Conservation (phyloP, 768 basidiomycete species). For the Amanita polypyramis region DNA sequence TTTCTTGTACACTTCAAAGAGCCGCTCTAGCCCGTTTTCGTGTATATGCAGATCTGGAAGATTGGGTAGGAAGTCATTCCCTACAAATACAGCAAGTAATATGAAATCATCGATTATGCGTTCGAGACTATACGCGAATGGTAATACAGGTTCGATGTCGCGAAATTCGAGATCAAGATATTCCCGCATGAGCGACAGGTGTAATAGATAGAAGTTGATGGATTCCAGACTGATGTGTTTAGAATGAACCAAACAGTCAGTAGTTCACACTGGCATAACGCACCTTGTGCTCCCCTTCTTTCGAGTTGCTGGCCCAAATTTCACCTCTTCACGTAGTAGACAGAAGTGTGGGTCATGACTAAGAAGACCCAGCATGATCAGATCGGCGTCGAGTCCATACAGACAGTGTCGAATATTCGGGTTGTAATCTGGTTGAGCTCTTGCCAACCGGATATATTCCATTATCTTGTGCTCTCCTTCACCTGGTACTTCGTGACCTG, state of each 20-base stretch:
- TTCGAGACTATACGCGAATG: conserved; percentile 85
- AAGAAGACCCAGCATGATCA: conserved; percentile 95
- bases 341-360: conserved; percentile 99
- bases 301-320: conserved; percentile 76
- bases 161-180: conserved; percentile 95
- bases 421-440: conserved; percentile 93
- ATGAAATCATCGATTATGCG: conserved; percentile 98
- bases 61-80: conserved; percentile 96
- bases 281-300: conserved; percentile 57
- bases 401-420: conserved; percentile 96
- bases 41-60: conserved; percentile 96
- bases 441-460: conserved; percentile 93
- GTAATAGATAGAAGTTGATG: conserved; percentile 90
- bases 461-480: conserved; percentile 99
- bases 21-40: conserved; percentile 85
- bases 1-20: conserved; percentile 95
- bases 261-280: conserved; percentile 3
- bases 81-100: conserved; percentile 91
- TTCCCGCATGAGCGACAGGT: conserved; percentile 90
- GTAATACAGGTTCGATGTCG: conserved; percentile 50
- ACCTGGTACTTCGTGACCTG: conserved; percentile 96
- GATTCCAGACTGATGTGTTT: conserved; percentile 41
- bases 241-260: conserved; percentile 14
- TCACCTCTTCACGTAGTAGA: conserved; percentile 93
- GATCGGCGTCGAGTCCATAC: conserved; percentile 95